Base-by-base conservation (phyloP, 495 filamentous ascomycete genomes). In the Umbilicaria muhlenbergii region DNA sequence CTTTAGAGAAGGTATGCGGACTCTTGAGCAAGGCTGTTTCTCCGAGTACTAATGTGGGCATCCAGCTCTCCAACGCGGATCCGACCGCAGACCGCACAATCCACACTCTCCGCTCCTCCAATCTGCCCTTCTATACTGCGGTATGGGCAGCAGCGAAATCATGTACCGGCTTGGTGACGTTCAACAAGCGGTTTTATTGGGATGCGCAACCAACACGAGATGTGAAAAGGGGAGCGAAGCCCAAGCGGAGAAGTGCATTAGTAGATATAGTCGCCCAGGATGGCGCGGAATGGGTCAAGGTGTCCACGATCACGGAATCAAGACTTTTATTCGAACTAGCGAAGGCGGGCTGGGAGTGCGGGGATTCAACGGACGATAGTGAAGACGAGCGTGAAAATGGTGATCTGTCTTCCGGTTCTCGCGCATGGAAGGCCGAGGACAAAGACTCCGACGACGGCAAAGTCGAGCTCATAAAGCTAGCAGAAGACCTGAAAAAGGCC, bases 311-410 rank as follows among this genome's bases (percentile, higher is more conserved):
- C 24, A 71, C 73, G 43, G 67, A 73, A 45, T 66, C 55, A 34
- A 66, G 75, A 41, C 56, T 80, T 24, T 52, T 76, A 35, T 71
- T 75, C 47, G 75, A 79, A 42, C 70, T 79, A 53, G 75, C 75
- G n/a, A 70, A 78, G 58, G 73, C 71, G 38, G 73, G 73, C 6
- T 78, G 74, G 71, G 73, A 75, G 50, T 58, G 54, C 14, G 48
- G 38, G 17, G 55, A 55, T 32, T 51, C 46, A 17, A 40, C 45
- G 11, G 45, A 38, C 5, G 66, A 66, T 10, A 28, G 24, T 10
- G 24, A 28, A 28, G 24, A 28, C 5, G 24, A 28, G 5, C 5
- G 8, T 6, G 24, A 28, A 10, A 28, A 4, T 1, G 5, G 24
- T 3, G 24, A 28, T 28, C 24, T 6, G 24, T 0, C 2, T 28